phyloP scores from a whole-genome alignment of 805 yeast genomes.

The Candida oleophila region DNA sequence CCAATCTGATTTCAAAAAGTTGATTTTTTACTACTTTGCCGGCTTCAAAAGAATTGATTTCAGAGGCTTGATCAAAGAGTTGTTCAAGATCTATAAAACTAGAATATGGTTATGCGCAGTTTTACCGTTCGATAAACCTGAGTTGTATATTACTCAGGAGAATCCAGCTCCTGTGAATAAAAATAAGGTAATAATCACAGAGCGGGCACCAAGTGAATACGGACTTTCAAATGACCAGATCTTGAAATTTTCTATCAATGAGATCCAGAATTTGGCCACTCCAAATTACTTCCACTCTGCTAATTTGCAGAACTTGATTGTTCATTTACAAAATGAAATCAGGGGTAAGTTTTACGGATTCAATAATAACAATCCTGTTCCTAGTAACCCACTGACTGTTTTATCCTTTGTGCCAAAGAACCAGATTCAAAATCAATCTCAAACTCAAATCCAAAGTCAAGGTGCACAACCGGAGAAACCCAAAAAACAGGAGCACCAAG shows the following conservation, averaged over 20 bases:
- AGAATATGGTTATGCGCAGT: constrained; percentile 50
- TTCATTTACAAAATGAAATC: constrained; percentile 42
- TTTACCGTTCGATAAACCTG: constrained; percentile 38
- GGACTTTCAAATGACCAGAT: constrained; percentile 38
- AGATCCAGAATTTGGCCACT: constrained; percentile 36
- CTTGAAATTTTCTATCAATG: constrained; percentile 43
- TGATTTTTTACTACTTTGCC: constrained; percentile 46
- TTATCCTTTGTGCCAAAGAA: constrained; percentile 1
- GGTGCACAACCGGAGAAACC: neutral
- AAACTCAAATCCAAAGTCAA: neutral
- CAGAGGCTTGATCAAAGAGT: constrained; percentile 42
- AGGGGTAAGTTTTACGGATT: constrained; percentile 44
- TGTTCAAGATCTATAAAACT: constrained; percentile 46
- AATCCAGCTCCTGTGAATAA: neutral
- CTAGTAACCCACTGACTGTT: constrained; percentile 1
- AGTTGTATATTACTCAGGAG: constrained; percentile 19
- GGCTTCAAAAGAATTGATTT: constrained; percentile 46
- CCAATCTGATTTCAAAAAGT: constrained; percentile 44
- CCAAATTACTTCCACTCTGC: constrained; percentile 55
- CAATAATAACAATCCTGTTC: constrained; percentile 11
- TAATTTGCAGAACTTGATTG: constrained; percentile 47
- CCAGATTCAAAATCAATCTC: neutral
- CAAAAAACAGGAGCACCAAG: neutral
- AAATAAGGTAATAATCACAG: constrained; percentile 3
- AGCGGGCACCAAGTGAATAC: constrained; percentile 35